Base-by-base conservation (phyloP, 208 protist genomes). In the Wallacemonas sp. region DNA sequence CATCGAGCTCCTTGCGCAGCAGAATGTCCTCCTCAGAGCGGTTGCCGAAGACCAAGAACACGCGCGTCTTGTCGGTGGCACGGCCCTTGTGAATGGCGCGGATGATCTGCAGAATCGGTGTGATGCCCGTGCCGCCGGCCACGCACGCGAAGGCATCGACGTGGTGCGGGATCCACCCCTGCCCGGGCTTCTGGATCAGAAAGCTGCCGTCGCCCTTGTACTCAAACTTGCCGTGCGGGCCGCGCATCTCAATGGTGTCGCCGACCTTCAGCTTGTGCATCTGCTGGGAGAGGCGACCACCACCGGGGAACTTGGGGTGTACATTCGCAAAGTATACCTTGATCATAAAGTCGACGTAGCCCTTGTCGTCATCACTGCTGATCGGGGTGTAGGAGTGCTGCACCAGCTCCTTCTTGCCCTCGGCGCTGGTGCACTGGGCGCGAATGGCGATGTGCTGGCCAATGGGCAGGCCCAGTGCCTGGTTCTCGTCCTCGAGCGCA, bases 361-460 rank as follows among this genome's bases (percentile, higher is more conserved):
- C 95, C 52, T 84, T 68, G 25, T 97, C 89, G 33, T 94, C 89
- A 57, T 98, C 82, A 36, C 76, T 86, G 16, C 80, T 86, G 59
- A 94, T 91, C 44, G 95, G 95, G 3, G 95, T 98, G 82, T 98
- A 98, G 36, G 89, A 73, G 69, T 97, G 87, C 44, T 84, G 62
- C 32, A 94, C 84, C 32, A 77, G 67, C 64, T 94, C 80, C 26
- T 72, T 59, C 50, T 88, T 84, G 20, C 65, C 75, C n/a, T 63
- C 59, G 1, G 14, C 32, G 39, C 3, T 38, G 28, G 39, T 65
- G 74, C 79, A 86, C 42, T 70, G 23, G 22, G 74, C 83, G 18
- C 81, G 77, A 18, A 94, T 66, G 14, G 72, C 66, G 49, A 96
- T 81, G 74, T 96, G 91, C 67, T 94, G 74, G 14, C 91, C 91